Evolutionary conservation across 2,329 filamentous ascomycete genomes (phyloP), one percentile per base, ranked within the genome.

Genomic region (Botrytis elliptica): DNA sequence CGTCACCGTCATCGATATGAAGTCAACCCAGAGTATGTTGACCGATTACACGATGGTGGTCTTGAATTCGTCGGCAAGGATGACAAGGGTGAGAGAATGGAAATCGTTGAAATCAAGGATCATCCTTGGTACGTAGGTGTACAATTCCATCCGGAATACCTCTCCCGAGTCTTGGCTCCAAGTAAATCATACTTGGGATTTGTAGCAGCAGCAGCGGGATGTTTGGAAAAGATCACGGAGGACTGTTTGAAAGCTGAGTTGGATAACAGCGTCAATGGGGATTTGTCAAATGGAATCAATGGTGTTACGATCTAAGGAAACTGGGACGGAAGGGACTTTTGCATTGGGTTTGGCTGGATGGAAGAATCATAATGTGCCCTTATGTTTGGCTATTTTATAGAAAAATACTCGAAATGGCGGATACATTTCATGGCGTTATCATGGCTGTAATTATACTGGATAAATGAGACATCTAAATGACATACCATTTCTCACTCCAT

Each of bases 1-100:
- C 89, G 94, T 69, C 94, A 97, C 82, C 90, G 94, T 75, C 94
- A 97, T 83, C 89, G 94, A 55, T 97, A 97, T 81, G 94, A 97
- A 84, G 93, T 97, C 77, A 97, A 97, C 84, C 94, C 94, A 0
- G 88, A 89, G 18, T 91, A 91, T 79, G 89, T 97, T 70, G 89
- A 91, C 6, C 83, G 84, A 46, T 85, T 97, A 5, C 87, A 93
- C 76, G 83, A 88, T 64, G 89, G 87, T 8, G 94, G 94, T 0
- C 85, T 97, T 46, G 84, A 86, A 60, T 95, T 97, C 80, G 87
- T 95, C 74, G 93, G 92, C 76, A 94, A 94, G 82, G 94, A 97
- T 79, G 90, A 92, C 74, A 90, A 87, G 75, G 93, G 92, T 63
- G 88, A 91, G 78, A 88, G 94, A 46, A 94, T 96, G 91, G 94